Conservation (phyloP, 2,329 filamentous ascomycete genomes). For the Penicillium sp. region DNA sequence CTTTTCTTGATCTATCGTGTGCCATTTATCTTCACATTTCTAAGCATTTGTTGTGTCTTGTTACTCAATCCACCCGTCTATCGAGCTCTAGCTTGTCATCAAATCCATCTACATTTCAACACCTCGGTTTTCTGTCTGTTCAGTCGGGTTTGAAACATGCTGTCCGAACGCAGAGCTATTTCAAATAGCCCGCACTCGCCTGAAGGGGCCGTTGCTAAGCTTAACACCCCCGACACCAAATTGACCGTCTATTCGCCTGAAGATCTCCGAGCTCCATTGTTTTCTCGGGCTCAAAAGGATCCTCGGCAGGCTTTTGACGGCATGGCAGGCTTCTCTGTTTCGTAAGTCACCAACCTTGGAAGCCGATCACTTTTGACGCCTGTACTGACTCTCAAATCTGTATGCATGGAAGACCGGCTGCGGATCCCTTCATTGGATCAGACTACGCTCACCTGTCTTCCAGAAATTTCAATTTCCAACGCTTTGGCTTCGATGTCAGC, state of each 20-base stretch:
- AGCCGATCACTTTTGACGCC: not conserved
- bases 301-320: not conserved
- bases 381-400: not conserved
- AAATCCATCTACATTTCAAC: not conserved
- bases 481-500: slow-evolving; percentile 32
- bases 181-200: slow-evolving; percentile 37
- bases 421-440: slow-evolving; percentile 29
- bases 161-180: slow-evolving; percentile 10
- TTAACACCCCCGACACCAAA: slow-evolving; percentile 62
- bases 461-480: slow-evolving; percentile 60
- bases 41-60: not conserved
- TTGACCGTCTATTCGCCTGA: slow-evolving; percentile 63
- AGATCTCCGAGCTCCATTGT: slow-evolving; percentile 44
- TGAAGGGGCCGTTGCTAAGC: slow-evolving; percentile 50
- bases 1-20: slow-evolving; percentile 3
- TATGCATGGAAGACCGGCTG: slow-evolving; percentile 16
- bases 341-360: slow-evolving; percentile 8
- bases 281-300: slow-evolving; percentile 15
- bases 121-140: not conserved
- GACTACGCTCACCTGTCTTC: slow-evolving; percentile 52
- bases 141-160: slow-evolving; percentile 6
- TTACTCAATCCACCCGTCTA: not conserved
- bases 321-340: slow-evolving; percentile 1
- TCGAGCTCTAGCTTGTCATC: not conserved
- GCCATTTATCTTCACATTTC: slow-evolving; percentile 6